Percentiles rank a stretch among this genome's conserved stretches.
These are phyloP conservation scores for Parachlorella kessleri DNA, from an alignment of 139 green algal species.

Conservation along the genomic window DNA sequence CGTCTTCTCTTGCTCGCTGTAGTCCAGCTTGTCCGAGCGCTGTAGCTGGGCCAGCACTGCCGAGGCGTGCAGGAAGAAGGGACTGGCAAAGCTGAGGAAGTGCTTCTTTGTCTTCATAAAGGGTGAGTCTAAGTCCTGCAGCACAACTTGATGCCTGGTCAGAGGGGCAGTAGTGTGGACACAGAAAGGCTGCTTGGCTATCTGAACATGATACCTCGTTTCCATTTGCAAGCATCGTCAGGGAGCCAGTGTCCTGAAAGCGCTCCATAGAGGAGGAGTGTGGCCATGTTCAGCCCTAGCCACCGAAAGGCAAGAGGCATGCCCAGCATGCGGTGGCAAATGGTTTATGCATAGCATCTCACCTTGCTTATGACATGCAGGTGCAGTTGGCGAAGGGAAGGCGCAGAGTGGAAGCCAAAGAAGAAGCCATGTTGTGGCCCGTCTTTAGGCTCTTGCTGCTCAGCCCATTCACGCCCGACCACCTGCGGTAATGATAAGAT, in stretches of 20 bases:
- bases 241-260: too few relatives aligned
- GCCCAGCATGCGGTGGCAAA: background rate
- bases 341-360: too few relatives aligned
- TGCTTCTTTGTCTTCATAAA: conserved; percentile 86
- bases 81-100: conserved; percentile 76
- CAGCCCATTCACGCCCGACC: background rate
- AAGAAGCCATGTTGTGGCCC: conserved; percentile 39
- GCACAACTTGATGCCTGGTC: too few relatives aligned
- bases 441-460: background rate
- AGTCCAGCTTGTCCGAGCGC: conserved; percentile 28
- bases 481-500: conserved; percentile 1
- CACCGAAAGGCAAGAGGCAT: background rate
- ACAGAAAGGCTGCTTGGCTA: too few relatives aligned
- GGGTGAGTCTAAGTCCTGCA: conserved; percentile 55
- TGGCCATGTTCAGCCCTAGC: too few relatives aligned
- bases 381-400: conserved; percentile 87
- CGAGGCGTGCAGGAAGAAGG: conserved; percentile 76
- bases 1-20: conserved; percentile 37
- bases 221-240: too few relatives aligned
- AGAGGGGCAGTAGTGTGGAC: too few relatives aligned
- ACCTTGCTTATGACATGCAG: conserved; percentile 82
- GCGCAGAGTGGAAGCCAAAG: conserved; percentile 80
- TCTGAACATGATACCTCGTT: too few relatives aligned
- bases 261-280: too few relatives aligned
- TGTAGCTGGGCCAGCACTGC: conserved; percentile 30